A percentile compares a stretch with the other conserved stretches of the same genome.
These are phyloP conservation scores for Aspergillus campestris DNA, from an alignment of 495 filamentous ascomycete species.

Conservation along the genomic window DNA sequence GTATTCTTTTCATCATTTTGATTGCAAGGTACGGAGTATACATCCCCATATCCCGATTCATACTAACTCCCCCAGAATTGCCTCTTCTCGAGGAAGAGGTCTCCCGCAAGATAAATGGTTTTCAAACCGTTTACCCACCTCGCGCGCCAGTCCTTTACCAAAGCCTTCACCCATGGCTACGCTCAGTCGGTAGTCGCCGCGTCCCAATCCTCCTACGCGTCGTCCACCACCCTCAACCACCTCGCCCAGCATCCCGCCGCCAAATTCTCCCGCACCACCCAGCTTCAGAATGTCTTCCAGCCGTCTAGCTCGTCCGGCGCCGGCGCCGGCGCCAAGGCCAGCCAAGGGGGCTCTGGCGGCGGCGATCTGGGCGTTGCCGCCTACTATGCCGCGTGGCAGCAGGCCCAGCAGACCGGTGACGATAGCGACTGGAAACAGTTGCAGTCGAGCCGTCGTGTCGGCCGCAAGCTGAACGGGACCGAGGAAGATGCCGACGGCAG, in stretches of 20 bases:
- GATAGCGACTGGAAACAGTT: slow-evolving; percentile 86
- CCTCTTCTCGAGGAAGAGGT: slow-evolving; percentile 46
- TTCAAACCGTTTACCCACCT: slow-evolving; percentile 78
- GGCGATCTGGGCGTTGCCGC: slow-evolving; percentile 61
- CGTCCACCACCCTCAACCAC: slow-evolving; percentile 51
- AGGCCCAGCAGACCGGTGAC: slow-evolving; percentile 59
- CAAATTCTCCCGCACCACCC: slow-evolving; percentile 54
- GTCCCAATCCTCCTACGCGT: slow-evolving; percentile 81
- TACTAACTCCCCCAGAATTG: slow-evolving; percentile 33
- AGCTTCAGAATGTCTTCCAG: slow-evolving; percentile 72
- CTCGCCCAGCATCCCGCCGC: slow-evolving; percentile 42
- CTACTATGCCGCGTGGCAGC: slow-evolving; percentile 83
- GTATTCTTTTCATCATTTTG: slow-evolving; percentile 38
- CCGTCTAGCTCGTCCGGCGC: slow-evolving; percentile 34
- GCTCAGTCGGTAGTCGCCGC: slow-evolving; percentile 95
- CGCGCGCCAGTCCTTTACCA: slow-evolving; percentile 92
- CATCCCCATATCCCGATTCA: too few relatives aligned
- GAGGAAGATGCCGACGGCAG: slow-evolving; percentile 45
- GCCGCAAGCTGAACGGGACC: slow-evolving; percentile 62
- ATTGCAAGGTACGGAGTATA: slow-evolving; percentile 50
- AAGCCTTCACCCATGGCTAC: slow-evolving; percentile 95
- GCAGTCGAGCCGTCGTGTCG: slow-evolving; percentile 76
- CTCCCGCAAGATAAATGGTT: slow-evolving; percentile 64
- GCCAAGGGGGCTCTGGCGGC: slow-evolving; percentile 31
- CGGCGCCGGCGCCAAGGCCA: slow-evolving; percentile 37